Conservation (phyloP, 2,329 filamentous ascomycete genomes). For the Claviceps digitariae region DNA sequence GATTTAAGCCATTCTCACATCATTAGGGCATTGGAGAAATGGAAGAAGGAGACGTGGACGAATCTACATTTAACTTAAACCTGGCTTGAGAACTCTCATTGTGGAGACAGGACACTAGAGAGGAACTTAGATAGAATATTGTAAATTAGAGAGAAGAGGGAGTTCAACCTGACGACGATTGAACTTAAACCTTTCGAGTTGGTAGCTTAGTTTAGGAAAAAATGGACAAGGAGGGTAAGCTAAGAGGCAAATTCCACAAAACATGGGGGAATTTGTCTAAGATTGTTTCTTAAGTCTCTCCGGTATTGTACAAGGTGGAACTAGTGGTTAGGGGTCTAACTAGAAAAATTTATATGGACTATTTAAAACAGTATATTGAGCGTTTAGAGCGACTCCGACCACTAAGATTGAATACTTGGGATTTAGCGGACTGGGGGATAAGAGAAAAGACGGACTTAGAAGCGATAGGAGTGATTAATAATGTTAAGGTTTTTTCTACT, state of each 20-base stretch:
- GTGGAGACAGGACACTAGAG: not conserved
- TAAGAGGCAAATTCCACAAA: too few species aligned
- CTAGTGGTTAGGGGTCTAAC: rapidly evolving
- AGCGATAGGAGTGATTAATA: too few species aligned
- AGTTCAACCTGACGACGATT: not conserved
- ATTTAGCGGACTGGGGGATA: not conserved
- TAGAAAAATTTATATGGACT: not conserved
- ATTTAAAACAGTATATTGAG: not conserved
- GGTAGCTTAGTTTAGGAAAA: not conserved
- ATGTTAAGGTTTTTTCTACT: too few species aligned
- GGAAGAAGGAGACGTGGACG: too few species aligned
- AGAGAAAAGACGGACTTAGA: too few species aligned
- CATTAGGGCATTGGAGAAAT: not conserved
- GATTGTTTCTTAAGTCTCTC: too few species aligned
- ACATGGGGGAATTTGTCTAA: too few species aligned
- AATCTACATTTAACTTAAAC: too few species aligned
- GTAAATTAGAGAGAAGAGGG: not conserved
- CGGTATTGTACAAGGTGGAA: not conserved
- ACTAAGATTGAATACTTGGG: not conserved
- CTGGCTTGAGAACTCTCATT: too few species aligned
- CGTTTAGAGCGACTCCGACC: not conserved
- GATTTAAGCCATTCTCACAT: not conserved
- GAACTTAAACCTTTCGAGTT: too few species aligned
- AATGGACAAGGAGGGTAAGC: too few species aligned
- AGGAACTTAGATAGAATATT: not conserved